Evolutionary conservation across 1,284 basidiomycete species (phyloP).

Genomic region (Marasmius tenuissimus): DNA sequence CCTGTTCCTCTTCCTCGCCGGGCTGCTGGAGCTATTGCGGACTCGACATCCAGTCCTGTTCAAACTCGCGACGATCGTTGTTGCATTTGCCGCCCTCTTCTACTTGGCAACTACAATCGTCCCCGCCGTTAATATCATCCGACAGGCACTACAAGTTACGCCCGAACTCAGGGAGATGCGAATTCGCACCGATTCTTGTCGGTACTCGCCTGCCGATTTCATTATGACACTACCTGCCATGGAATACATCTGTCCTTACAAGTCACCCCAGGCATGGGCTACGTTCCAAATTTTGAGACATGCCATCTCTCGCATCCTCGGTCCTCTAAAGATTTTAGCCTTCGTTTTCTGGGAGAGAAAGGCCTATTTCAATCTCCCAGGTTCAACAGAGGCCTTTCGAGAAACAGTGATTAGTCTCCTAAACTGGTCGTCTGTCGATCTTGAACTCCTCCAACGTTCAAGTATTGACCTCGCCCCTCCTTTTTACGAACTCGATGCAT

Average conservation of each 20-base stretch:
- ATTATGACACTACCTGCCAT: not conserved
- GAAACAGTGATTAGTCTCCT: too few species aligned
- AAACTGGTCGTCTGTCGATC: not conserved
- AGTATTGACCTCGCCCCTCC: not conserved
- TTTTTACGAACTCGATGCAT: not conserved
- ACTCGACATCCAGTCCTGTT: not conserved
- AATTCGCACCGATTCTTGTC: too few species aligned
- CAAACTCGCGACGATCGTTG: not conserved
- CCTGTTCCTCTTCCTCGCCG: conserved; percentile 2
- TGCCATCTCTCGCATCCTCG: too few species aligned
- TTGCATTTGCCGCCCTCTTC: not conserved
- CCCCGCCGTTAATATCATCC: not conserved
- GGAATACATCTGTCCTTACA: not conserved
- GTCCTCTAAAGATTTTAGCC: too few species aligned
- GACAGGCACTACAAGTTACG: not conserved
- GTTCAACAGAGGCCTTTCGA: too few species aligned
- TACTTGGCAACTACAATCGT: not conserved
- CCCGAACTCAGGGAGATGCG: too few species aligned
- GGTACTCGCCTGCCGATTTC: too few species aligned
- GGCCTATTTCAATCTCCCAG: too few species aligned
- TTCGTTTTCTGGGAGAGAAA: too few species aligned
- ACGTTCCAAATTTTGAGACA: not conserved
- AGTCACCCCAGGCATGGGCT: not conserved
- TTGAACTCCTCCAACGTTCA: not conserved
- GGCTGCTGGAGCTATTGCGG: conserved; percentile 3